A percentile compares a stretch with the other conserved stretches of the same genome.
These are phyloP conservation scores for Castanea crenata DNA, from an alignment of 306 rosid genomes.

Conservation along the genomic window DNA sequence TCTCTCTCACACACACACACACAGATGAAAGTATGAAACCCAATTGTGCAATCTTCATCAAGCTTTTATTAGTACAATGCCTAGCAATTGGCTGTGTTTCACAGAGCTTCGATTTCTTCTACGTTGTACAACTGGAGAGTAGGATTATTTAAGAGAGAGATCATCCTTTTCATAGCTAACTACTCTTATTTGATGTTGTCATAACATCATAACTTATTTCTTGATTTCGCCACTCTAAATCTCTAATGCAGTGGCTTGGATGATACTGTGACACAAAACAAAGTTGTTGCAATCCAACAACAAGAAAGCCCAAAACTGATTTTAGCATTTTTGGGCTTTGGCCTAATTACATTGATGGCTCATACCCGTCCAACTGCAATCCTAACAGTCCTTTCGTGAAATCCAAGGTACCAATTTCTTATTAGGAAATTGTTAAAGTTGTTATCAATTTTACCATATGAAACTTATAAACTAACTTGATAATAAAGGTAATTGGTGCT, in stretches of 20 bases:
- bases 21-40: constrained; percentile 6
- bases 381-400: constrained; percentile 10
- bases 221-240: too few relatives aligned
- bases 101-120: constrained; percentile 33
- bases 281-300: constrained; percentile 36
- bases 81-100: constrained; percentile 17
- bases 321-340: constrained; percentile 38
- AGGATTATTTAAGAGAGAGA: neutral
- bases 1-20: neutral
- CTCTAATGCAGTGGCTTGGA: constrained; percentile 23
- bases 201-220: too few relatives aligned
- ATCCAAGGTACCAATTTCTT: constrained; percentile 16
- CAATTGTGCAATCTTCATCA: neutral
- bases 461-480: too few relatives aligned
- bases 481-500: too few relatives aligned
- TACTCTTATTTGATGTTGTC: too few relatives aligned
- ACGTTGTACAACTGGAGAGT: constrained; percentile 36
- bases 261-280: constrained; percentile 25
- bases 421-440: neutral
- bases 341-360: constrained; percentile 35
- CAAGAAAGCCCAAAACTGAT: constrained; percentile 27
- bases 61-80: constrained; percentile 18
- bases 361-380: constrained; percentile 30
- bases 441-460: neutral
- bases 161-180: neutral